These are phyloP conservation scores for Salix dunnii DNA, from an alignment of 345 rosid species.

Conservation along the genomic window DNA sequence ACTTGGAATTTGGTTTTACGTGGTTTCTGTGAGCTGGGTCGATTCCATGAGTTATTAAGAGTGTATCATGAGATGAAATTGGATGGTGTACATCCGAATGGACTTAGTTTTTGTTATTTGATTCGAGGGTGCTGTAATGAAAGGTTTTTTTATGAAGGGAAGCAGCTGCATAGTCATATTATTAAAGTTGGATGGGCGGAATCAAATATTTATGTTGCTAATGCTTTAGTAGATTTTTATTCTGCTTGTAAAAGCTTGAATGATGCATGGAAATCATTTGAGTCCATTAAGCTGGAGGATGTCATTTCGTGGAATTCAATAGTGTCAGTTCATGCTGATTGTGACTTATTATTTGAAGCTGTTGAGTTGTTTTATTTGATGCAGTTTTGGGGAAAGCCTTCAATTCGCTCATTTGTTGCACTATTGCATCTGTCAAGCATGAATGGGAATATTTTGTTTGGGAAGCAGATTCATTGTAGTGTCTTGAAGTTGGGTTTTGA, in stretches of 20 bases:
- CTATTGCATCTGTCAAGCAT: constrained; percentile 57
- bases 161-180: constrained; percentile 58
- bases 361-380: constrained; percentile 52
- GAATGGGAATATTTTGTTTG: constrained; percentile 37
- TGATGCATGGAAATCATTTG: constrained; percentile 51
- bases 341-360: constrained; percentile 44
- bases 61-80: constrained; percentile 40
- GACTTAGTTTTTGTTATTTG: constrained; percentile 67
- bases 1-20: constrained; percentile 55
- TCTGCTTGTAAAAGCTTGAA: constrained; percentile 50
- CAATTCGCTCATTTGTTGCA: constrained; percentile 53
- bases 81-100: constrained; percentile 50
- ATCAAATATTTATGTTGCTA: constrained; percentile 52
- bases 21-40: constrained; percentile 43
- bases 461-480: constrained; percentile 69
- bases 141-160: constrained; percentile 54
- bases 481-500: constrained; percentile 56
- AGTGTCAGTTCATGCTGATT: constrained; percentile 42
- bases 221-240: constrained; percentile 69
- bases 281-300: constrained; percentile 40
- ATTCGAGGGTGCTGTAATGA: constrained; percentile 49
- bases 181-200: constrained; percentile 53
- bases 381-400: constrained; percentile 69
- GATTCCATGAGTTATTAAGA: constrained; percentile 33
- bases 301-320: constrained; percentile 83